Percentiles rank a stretch among this genome's conserved stretches.
Evolutionary conservation across 2,329 filamentous ascomycete species (phyloP).

Genomic region (Diatrype stigma): DNA sequence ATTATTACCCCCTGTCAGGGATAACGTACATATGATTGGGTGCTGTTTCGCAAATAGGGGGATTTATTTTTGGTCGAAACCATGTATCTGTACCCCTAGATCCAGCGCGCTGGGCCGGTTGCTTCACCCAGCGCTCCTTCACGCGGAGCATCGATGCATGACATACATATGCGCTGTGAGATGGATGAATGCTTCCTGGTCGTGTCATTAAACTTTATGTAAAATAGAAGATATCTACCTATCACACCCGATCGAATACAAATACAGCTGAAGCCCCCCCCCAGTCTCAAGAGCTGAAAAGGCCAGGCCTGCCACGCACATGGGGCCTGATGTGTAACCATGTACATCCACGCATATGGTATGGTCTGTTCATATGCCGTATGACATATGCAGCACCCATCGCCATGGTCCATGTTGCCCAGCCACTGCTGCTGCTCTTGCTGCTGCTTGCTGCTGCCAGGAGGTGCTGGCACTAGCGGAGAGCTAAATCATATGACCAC

Average conservation of each 20-base stretch:
- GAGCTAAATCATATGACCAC: not conserved
- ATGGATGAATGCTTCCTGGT: not conserved
- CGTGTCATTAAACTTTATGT: not conserved
- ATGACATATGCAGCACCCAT: too few species aligned
- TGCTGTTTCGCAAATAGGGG: not conserved
- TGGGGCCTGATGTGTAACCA: too few species aligned
- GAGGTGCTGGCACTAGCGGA: too few species aligned
- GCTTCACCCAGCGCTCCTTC: not conserved
- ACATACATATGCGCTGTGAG: not conserved
- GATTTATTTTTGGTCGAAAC: not conserved
- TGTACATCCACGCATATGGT: too few species aligned
- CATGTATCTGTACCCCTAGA: not conserved
- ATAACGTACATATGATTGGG: not conserved
- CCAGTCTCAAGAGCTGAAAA: too few species aligned
- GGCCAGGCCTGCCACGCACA: not conserved
- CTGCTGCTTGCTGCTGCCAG: too few species aligned
- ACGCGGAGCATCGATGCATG: not conserved
- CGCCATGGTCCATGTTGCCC: too few species aligned
- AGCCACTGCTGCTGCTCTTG: too few species aligned
- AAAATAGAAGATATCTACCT: not conserved
- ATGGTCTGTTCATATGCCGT: too few species aligned
- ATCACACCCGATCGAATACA: not conserved
- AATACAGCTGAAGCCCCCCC: not conserved
- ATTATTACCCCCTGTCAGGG: not conserved
- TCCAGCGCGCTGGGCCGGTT: not conserved